A percentile compares a stretch with the other conserved stretches of the same genome.
These are phyloP conservation scores for Letharia lupina DNA, from an alignment of 495 filamentous ascomycete species.

Conservation along the genomic window DNA sequence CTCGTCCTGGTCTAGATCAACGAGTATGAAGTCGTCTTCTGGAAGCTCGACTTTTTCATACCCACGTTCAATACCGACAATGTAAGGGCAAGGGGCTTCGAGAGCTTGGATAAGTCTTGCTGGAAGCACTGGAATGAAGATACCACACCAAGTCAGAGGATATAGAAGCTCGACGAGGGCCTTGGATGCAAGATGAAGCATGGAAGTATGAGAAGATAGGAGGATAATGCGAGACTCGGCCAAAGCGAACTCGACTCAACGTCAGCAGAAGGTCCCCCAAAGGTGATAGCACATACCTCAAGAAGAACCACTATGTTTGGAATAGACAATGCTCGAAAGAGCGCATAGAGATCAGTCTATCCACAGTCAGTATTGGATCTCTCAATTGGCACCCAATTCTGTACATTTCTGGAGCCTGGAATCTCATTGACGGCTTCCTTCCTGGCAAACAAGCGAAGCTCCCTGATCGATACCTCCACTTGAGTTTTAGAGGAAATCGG, in stretches of 20 bases:
- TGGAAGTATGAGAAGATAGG: slow-evolving; percentile 87
- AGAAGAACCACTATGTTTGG: slow-evolving; percentile 87
- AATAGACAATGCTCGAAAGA: slow-evolving; percentile 82
- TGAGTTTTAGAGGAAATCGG: slow-evolving; percentile 91
- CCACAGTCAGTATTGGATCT: slow-evolving; percentile 25
- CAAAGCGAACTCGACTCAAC: slow-evolving; percentile 55
- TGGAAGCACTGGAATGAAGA: slow-evolving; percentile 87
- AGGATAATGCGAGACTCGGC: slow-evolving; percentile 94
- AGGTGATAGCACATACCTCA: slow-evolving; percentile 41
- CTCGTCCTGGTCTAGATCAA: slow-evolving; percentile 82
- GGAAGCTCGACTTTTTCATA: slow-evolving; percentile 89
- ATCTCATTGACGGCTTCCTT: slow-evolving; percentile 93
- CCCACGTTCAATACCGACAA: slow-evolving; percentile 86
- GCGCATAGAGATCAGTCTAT: slow-evolving; percentile 78
- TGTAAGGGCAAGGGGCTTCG: slow-evolving; percentile 94
- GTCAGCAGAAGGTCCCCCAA: slow-evolving; percentile 10
- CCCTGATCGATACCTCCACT: slow-evolving; percentile 83
- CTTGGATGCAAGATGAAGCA: slow-evolving; percentile 86
- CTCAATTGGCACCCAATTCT: neutral
- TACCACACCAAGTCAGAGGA: slow-evolving; percentile 83
- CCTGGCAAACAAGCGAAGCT: slow-evolving; percentile 82
- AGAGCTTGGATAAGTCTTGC: slow-evolving; percentile 79
- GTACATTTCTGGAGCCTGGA: slow-evolving; percentile 72
- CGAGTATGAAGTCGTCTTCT: slow-evolving; percentile 92
- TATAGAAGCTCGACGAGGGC: slow-evolving; percentile 79